Percentiles rank a stretch among this genome's conserved stretches.
Evolutionary conservation across 2,329 filamentous ascomycete genomes (phyloP).

Genomic region (Aspergillus tubingensis): DNA sequence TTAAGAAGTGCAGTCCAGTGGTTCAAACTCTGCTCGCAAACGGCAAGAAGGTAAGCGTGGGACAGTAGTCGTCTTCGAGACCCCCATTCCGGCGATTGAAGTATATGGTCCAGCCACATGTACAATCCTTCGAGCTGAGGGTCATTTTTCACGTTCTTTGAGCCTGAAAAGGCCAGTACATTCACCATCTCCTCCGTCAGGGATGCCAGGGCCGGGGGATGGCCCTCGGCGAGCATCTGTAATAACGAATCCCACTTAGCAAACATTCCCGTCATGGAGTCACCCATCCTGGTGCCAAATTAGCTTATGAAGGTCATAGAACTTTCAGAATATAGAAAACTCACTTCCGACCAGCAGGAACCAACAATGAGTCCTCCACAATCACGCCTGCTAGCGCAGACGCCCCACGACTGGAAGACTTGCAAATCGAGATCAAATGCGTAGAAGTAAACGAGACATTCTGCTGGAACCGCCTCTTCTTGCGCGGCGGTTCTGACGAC

Average conservation of each 20-base stretch:
- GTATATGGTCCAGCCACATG: conserved; percentile 54
- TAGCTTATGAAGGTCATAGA: neutral
- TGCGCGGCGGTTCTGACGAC: conserved; percentile 23
- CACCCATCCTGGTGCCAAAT: conserved; percentile 25
- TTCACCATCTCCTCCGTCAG: conserved; percentile 44
- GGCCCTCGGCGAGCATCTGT: conserved; percentile 36
- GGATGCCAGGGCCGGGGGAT: conserved; percentile 38
- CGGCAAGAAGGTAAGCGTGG: conserved; percentile 34
- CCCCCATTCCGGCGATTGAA: conserved; percentile 43
- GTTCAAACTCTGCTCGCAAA: conserved; percentile 36
- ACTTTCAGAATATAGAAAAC: conserved; percentile 14
- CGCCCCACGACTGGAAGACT: conserved; percentile 19
- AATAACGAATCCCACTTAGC: conserved; percentile 41
- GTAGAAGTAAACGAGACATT: conserved; percentile 23
- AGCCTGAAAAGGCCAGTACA: conserved; percentile 32
- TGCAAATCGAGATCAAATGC: conserved; percentile 33
- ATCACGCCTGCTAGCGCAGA: conserved; percentile 28
- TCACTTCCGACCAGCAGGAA: conserved; percentile 31
- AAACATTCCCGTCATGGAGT: conserved; percentile 31
- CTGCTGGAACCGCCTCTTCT: conserved; percentile 33
- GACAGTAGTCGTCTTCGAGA: conserved; percentile 31
- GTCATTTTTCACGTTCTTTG: conserved; percentile 27
- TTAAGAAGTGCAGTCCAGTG: conserved; percentile 33
- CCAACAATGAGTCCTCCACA: conserved; percentile 29
- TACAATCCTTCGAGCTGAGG: conserved; percentile 47